Percentiles rank a stretch among this genome's conserved stretches.
Evolutionary conservation across 2,329 filamentous ascomycete species (phyloP).

Genomic region (Xylaria sp.): DNA sequence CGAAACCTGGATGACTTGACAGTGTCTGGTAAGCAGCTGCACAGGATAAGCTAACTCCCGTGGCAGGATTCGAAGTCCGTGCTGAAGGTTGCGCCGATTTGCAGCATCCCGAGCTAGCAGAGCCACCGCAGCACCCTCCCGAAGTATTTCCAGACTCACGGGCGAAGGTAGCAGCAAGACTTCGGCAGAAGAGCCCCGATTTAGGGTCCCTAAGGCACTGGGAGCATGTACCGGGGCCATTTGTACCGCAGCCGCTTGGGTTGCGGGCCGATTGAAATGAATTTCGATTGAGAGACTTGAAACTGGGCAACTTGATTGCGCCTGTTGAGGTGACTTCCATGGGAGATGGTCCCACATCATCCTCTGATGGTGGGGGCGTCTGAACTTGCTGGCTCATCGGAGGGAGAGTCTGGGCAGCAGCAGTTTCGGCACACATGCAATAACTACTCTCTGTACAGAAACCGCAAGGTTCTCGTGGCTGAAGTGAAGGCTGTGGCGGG

Average conservation of each 20-base stretch:
- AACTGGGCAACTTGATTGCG: slow-evolving; percentile 68
- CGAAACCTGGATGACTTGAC: slow-evolving; percentile 80
- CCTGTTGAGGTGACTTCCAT: slow-evolving; percentile 70
- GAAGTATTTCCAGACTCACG: slow-evolving; percentile 50
- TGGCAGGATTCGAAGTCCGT: slow-evolving; percentile 46
- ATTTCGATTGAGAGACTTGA: slow-evolving; percentile 50
- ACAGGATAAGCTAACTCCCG: slow-evolving; percentile 72
- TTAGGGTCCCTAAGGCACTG: slow-evolving; percentile 82
- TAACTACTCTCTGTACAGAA: slow-evolving; percentile 87
- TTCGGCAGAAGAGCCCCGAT: slow-evolving; percentile 85
- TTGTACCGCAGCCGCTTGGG: slow-evolving; percentile 65
- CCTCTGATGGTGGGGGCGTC: slow-evolving; percentile 70
- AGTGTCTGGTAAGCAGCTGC: slow-evolving; percentile 84
- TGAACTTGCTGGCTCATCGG: slow-evolving; percentile 61
- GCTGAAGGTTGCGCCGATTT: slow-evolving; percentile 56
- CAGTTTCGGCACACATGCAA: slow-evolving; percentile 79
- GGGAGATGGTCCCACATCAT: slow-evolving; percentile 66
- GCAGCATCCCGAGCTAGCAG: slow-evolving; percentile 71
- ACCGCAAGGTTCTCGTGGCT: slow-evolving; percentile 76
- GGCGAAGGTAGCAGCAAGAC: slow-evolving; percentile 74
- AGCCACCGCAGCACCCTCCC: slow-evolving; percentile 72
- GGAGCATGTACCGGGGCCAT: slow-evolving; percentile 81
- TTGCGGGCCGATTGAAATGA: slow-evolving; percentile 43
- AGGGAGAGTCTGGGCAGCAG: slow-evolving; percentile 54
- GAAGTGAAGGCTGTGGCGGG: slow-evolving; percentile 45